phyloP scores from a whole-genome alignment of 2,329 filamentous ascomycete species.

The Phialemonium atrogriseum region DNA sequence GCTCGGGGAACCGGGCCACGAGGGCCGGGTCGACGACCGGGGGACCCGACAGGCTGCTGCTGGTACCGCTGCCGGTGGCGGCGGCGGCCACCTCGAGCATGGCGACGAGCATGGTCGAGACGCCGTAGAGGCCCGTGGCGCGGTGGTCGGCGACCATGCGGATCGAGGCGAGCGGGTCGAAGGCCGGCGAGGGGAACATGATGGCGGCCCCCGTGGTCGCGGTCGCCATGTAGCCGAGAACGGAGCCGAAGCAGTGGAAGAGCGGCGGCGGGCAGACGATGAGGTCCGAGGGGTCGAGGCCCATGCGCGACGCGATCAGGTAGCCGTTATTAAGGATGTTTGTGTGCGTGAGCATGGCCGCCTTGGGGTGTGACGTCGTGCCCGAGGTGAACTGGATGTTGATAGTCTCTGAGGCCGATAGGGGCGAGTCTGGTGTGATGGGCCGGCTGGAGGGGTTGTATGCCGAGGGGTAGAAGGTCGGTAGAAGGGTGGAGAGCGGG shows the following conservation, averaged over 20 bases:
- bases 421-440: conserved; percentile 34
- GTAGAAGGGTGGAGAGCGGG: conserved; percentile 33
- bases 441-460: conserved; percentile 17
- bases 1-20: conserved; percentile 17
- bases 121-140: conserved; percentile 69
- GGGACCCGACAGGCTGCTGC: conserved; percentile 28
- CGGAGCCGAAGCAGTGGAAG: conserved; percentile 85
- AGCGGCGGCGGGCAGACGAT: conserved; percentile 81
- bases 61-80: no score
- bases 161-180: conserved; percentile 69
- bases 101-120: conserved; percentile 90
- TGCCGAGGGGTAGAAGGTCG: conserved; percentile 8
- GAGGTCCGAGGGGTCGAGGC: conserved; percentile 62
- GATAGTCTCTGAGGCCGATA: conserved; percentile 61
- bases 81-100: conserved; percentile 71
- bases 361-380: conserved; percentile 87
- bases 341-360: conserved; percentile 77
- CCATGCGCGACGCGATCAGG: conserved; percentile 79
- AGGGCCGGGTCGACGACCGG: conserved; percentile 10
- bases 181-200: conserved; percentile 79
- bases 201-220: conserved; percentile 72
- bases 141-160: conserved; percentile 42
- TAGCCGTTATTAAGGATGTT: conserved; percentile 90
- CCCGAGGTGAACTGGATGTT: conserved; percentile 98
- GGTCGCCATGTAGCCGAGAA: conserved; percentile 94